Evolutionary conservation across 2,329 filamentous ascomycete genomes (phyloP).

Genomic region (Coniochaeta hoffmannii): DNA sequence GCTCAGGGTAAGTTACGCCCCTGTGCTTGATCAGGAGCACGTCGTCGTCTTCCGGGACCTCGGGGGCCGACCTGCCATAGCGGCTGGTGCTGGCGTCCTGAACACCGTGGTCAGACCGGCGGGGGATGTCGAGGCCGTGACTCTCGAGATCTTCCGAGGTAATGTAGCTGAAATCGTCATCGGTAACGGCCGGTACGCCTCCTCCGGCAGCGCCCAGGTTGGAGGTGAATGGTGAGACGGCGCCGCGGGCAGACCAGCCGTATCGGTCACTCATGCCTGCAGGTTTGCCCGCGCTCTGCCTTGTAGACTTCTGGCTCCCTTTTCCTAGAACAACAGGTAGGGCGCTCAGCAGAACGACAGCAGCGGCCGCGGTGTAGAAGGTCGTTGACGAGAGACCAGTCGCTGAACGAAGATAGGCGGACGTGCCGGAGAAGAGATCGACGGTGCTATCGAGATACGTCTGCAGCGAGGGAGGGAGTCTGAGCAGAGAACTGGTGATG

Average conservation of each 20-base stretch:
- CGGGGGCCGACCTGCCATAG: slow-evolving; percentile 16
- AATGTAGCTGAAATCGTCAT: slow-evolving; percentile 76
- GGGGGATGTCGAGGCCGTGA: slow-evolving; percentile 23
- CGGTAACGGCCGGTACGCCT: slow-evolving; percentile 56
- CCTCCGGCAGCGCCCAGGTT: slow-evolving; percentile 33
- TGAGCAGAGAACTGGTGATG: slow-evolving; percentile 35
- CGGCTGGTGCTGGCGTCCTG: slow-evolving; percentile 7
- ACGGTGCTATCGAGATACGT: slow-evolving; percentile 47
- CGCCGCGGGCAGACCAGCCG: slow-evolving; percentile 36
- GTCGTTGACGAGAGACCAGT: slow-evolving; percentile 42
- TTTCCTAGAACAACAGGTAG: slow-evolving; percentile 27
- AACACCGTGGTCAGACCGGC: slow-evolving; percentile 18
- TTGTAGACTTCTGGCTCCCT: slow-evolving; percentile 13
- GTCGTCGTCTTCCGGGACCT: slow-evolving; percentile 51
- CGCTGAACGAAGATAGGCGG: slow-evolving; percentile 41
- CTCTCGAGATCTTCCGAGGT: slow-evolving; percentile 64
- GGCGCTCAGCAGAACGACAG: slow-evolving; percentile 39
- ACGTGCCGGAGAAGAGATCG: slow-evolving; percentile 40
- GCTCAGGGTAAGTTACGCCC: slow-evolving; percentile 57
- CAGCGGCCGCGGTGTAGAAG: slow-evolving; percentile 43
- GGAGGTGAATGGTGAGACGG: slow-evolving; percentile 45
- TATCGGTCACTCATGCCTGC: slow-evolving; percentile 41
- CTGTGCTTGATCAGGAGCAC: slow-evolving; percentile 63
- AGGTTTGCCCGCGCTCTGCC: slow-evolving; percentile 11
- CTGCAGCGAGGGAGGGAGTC: slow-evolving; percentile 38